Conservation (phyloP, 495 filamentous ascomycete species). For the Penicillium odoratum region DNA sequence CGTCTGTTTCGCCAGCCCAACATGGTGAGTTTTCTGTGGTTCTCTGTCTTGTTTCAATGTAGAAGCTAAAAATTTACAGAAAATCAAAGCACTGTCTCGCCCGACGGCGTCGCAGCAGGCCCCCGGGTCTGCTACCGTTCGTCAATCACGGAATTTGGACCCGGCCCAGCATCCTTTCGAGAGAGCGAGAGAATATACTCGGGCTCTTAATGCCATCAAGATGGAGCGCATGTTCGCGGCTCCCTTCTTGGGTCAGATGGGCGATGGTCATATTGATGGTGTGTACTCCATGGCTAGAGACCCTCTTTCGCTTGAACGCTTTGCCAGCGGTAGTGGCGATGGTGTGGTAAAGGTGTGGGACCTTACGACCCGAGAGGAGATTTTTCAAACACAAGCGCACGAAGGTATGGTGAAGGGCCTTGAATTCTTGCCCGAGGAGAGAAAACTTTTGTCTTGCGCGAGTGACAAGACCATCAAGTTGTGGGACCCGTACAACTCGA, state of each 20-base stretch:
- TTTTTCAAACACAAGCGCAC: constrained; percentile 79
- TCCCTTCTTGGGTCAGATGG: constrained; percentile 86
- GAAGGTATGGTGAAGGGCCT: constrained; percentile 90
- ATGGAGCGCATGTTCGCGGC: constrained; percentile 94
- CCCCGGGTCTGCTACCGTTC: constrained; percentile 70
- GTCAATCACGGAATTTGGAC: constrained; percentile 83
- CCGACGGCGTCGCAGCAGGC: constrained; percentile 74
- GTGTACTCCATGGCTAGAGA: constrained; percentile 77
- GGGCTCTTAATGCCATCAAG: constrained; percentile 88
- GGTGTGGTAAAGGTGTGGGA: constrained; percentile 96
- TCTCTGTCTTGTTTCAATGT: background rate
- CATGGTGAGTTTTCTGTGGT: constrained; percentile 23
- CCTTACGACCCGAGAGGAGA: constrained; percentile 72
- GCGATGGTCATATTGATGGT: constrained; percentile 90
- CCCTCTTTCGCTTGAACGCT: constrained; percentile 62
- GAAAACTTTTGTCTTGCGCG: constrained; percentile 86
- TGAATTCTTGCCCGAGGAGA: constrained; percentile 73
- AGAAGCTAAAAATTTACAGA: constrained; percentile 47
- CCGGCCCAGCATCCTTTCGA: constrained; percentile 94
- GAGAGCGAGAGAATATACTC: constrained; percentile 86
- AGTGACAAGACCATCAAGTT: constrained; percentile 85
- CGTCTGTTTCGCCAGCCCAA: constrained; percentile 13
- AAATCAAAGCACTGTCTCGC: constrained; percentile 90
- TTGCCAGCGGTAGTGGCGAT: constrained; percentile 80
- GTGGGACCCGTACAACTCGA: constrained; percentile 82